Evolutionary conservation across 108 stramenopile genomes (phyloP), one percentile per base, ranked within the genome.

Genomic region (Skeletonema tropicum): DNA sequence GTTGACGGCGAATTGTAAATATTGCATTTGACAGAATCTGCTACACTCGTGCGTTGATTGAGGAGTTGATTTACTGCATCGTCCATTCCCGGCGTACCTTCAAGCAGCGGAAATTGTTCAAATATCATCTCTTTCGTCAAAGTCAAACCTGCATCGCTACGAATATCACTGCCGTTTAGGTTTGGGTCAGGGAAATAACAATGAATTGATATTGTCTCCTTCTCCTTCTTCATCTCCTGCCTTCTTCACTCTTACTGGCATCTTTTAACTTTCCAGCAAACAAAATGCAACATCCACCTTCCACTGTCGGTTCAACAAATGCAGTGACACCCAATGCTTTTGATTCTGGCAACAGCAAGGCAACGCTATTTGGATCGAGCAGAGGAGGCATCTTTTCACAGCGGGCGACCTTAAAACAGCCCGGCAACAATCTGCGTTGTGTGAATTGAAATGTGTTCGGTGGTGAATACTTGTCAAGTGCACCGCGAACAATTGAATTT

Each of bases 21-120:
- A 49, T 92, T 92, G 81, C 92, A 92, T 21, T 77, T 73, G 6
- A 92, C 89, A 10, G 87, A 78, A 11, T 79, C 77, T 39, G 89
- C 89, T 13, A 72, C 19, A 13, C 74, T 76, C 9, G 77, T 71
- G 68, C 66, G 42, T 80, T 83, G 85, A 11, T 42, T 61, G 4
- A 67, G 48, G n/a, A 88, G 72, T 25, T 88, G 75, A 69, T 86
- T 66, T n/a, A 59, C 74, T 17, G 86, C 86, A 7, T 82, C 73
- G 2, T 75, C 73, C 8, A 74, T 30, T 17, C 83, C 60, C 21
- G 31, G 71, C 13, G 69, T 79, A 5, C 84, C 88, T 48, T 83
- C 74, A 66, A 89, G 80, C n/a, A 75, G 66, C 9, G 92, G 89
- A 64, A 86, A 92, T 30, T 81, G 64, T n/a, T 65, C 70, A 3